phyloP scores from a whole-genome alignment of 306 rosid genomes.

The Acacia crassicarpa region DNA sequence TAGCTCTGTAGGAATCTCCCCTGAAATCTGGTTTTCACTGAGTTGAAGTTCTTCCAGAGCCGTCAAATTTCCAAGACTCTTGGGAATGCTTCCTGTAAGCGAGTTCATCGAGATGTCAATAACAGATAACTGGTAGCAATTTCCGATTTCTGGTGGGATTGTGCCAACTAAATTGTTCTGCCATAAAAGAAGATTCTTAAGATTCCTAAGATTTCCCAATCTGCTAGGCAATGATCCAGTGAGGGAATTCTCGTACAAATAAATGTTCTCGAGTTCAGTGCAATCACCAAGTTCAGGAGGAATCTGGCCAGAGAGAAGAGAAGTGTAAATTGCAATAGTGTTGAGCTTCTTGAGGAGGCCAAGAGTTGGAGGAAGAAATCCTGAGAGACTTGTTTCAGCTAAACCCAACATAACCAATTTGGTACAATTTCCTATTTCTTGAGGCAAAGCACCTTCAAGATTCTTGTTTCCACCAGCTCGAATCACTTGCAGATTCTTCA shows the following conservation, averaged over 20 bases:
- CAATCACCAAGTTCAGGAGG: constrained; percentile 63
- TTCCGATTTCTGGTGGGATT: constrained; percentile 59
- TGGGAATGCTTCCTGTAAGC: constrained; percentile 55
- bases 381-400: constrained; percentile 63
- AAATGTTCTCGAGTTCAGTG: constrained; percentile 47
- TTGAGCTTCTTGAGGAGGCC: constrained; percentile 54
- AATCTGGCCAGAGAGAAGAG: constrained; percentile 57
- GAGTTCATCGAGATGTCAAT: constrained; percentile 59
- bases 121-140: constrained; percentile 42
- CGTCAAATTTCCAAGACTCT: constrained; percentile 47
- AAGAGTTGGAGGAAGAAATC: constrained; percentile 47
- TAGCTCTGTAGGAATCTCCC: constrained; percentile 56
- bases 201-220: constrained; percentile 50
- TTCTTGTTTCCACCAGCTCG: constrained; percentile 74
- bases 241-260: constrained; percentile 57
- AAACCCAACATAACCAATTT: constrained; percentile 53
- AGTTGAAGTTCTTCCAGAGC: constrained; percentile 53
- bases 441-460: constrained; percentile 49
- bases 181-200: constrained; percentile 56
- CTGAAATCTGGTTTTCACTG: constrained; percentile 56
- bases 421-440: constrained; percentile 55
- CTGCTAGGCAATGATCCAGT: constrained; percentile 52
- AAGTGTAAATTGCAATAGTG: constrained; percentile 57
- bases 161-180: constrained; percentile 60
- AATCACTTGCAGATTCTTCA: constrained; percentile 47